A percentile compares a stretch with the other conserved stretches of the same genome.
Conservation (phyloP, 768 basidiomycete genomes). For the Goffeauzyma gilvescens region DNA sequence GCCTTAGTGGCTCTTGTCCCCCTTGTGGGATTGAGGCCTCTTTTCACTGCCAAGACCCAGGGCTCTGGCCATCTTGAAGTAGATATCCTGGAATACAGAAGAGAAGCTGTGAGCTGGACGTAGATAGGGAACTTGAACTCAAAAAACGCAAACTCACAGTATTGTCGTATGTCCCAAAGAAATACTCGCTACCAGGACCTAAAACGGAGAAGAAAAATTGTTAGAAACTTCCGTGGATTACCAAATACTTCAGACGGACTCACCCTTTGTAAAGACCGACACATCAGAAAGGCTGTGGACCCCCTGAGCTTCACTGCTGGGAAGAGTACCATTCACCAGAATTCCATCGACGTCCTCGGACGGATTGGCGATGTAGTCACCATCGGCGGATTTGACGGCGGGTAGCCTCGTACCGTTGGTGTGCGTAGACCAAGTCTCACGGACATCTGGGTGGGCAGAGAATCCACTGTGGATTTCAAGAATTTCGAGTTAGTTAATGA, state of each 20-base stretch:
- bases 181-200: slow-evolving; percentile 27
- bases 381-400: slow-evolving; percentile 11
- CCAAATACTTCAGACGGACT: no score
- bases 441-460: slow-evolving; percentile 11
- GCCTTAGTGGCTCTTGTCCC: no score
- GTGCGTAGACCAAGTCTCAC: slow-evolving; percentile 14
- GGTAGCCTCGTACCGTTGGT: slow-evolving; percentile 23
- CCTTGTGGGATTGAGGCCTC: no score
- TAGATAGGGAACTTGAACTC: no score
- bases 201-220: no score
- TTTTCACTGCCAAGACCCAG: slow-evolving; percentile 30
- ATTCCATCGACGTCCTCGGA: slow-evolving; percentile 29
- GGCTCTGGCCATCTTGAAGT: slow-evolving; percentile 29
- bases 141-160: no score
- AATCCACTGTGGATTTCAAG: slow-evolving; percentile 9
- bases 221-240: no score
- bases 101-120: no score
- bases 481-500: no score
- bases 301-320: slow-evolving; percentile 22
- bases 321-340: slow-evolving; percentile 30
- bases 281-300: slow-evolving; percentile 33
- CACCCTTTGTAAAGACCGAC: slow-evolving; percentile 28
- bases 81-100: no score
- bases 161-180: slow-evolving; percentile 28
- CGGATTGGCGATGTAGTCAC: slow-evolving; percentile 26